phyloP scores from a whole-genome alignment of 78 protist species.

The Dictyostelium citrinum region DNA sequence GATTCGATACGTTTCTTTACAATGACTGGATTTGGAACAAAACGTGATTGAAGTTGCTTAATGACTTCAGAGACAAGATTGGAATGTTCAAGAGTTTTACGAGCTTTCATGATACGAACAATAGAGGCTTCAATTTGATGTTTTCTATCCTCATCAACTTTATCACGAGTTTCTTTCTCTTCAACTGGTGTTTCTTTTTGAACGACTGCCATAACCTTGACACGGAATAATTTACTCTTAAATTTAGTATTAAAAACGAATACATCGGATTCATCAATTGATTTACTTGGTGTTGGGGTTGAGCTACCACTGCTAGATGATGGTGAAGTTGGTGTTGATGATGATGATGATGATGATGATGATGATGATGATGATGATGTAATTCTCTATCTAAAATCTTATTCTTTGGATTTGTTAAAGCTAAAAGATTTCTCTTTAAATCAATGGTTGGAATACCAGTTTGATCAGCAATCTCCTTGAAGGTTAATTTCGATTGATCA shows the following conservation, averaged over 20 bases:
- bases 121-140: slow-evolving; percentile 94
- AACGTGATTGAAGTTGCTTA: slow-evolving; percentile 85
- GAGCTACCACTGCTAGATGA: not conserved
- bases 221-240: slow-evolving; percentile 67
- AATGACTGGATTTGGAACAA: slow-evolving; percentile 82
- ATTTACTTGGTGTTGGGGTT: not conserved
- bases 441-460: slow-evolving; percentile 79
- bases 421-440: slow-evolving; percentile 87
- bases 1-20: slow-evolving; percentile 96
- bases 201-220: slow-evolving; percentile 92
- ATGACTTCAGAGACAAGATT: slow-evolving; percentile 88
- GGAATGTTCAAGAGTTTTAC: slow-evolving; percentile 88
- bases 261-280: slow-evolving; percentile 85
- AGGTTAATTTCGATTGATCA: slow-evolving; percentile 55
- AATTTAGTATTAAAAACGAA: slow-evolving; percentile 87
- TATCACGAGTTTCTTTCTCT: slow-evolving; percentile 77
- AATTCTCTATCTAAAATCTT: not conserved
- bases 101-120: slow-evolving; percentile 98
- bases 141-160: slow-evolving; percentile 85
- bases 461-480: slow-evolving; percentile 52
- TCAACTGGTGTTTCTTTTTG: slow-evolving; percentile 89
- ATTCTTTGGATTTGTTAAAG: slow-evolving; percentile 90
- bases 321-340: not conserved
- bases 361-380: not conserved
- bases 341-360: not conserved